Evolutionary conservation across 306 rosid species (phyloP).

Genomic region (Prinsepia uniflora): DNA sequence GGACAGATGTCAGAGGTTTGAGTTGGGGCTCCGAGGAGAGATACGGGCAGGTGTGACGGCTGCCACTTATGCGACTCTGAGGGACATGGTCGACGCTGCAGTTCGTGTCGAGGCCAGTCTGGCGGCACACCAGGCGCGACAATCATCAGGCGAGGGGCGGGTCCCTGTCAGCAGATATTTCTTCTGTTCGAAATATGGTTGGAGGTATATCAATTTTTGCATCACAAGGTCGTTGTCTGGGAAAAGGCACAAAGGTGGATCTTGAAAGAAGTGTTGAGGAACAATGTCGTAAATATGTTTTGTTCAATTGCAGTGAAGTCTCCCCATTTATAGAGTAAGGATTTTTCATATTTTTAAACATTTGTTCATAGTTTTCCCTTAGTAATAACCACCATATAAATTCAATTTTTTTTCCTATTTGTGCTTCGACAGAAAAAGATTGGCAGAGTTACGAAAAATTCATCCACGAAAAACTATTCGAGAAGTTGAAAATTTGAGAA

Average conservation of each 20-base stretch:
- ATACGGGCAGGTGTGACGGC: no score
- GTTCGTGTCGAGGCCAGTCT: no score
- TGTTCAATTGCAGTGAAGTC: background rate
- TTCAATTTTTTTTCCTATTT: background rate
- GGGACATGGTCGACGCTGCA: no score
- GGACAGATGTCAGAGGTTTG: no score
- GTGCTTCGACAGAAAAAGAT: background rate
- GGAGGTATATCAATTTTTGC: background rate
- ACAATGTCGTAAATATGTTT: background rate
- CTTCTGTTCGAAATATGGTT: background rate
- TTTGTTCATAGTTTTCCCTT: background rate
- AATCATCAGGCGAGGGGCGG: no score
- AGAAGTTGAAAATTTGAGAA: background rate
- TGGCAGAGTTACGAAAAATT: background rate
- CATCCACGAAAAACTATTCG: background rate
- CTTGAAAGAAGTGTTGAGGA: background rate
- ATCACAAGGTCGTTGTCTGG: background rate
- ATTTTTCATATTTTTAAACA: background rate
- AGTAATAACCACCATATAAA: background rate
- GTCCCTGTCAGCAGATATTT: background rate
- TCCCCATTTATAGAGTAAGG: background rate
- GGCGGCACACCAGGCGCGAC: no score
- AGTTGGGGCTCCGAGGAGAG: no score
- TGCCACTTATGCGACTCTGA: no score
- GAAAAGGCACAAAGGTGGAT: background rate